Percentiles rank a stretch among this genome's conserved stretches.
Evolutionary conservation across 768 basidiomycete genomes (phyloP).

Genomic region (Lentinula detonsa): DNA sequence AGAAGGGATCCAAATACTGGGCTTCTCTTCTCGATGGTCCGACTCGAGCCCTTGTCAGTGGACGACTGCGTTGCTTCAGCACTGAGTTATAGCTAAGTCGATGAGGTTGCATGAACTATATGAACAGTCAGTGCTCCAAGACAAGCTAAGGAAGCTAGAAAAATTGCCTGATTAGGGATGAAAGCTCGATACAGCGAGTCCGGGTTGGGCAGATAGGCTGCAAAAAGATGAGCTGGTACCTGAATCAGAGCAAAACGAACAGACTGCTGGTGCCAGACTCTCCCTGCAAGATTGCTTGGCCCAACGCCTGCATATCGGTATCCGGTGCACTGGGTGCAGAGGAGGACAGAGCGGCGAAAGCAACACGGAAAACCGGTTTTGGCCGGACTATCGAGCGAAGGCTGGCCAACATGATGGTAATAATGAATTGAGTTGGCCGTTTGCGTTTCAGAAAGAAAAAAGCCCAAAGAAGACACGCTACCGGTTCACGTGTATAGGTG

Average conservation of each 20-base stretch:
- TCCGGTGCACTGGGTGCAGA: background rate
- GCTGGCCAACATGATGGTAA: background rate
- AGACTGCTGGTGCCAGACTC: background rate
- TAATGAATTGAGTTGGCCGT: background rate
- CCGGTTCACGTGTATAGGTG: background rate
- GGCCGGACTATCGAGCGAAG: background rate
- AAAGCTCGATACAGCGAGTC: slow-evolving; percentile 15
- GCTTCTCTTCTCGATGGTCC: slow-evolving; percentile 55
- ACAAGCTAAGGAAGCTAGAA: background rate
- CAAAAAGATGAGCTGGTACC: slow-evolving; percentile 6
- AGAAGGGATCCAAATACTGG: slow-evolving; percentile 57
- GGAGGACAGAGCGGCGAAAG: background rate
- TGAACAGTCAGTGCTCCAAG: background rate
- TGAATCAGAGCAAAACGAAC: background rate
- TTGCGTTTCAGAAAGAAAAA: background rate
- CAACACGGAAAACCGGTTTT: background rate
- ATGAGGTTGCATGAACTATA: slow-evolving; percentile 42
- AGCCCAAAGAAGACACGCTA: background rate
- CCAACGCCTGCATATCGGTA: background rate
- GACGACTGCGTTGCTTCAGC: slow-evolving; percentile 15
- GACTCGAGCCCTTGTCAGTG: slow-evolving; percentile 15
- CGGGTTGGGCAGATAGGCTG: slow-evolving; percentile 3
- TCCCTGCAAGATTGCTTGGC: background rate
- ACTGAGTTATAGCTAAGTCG: slow-evolving; percentile 34
- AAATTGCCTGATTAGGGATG: slow-evolving; percentile 13